phyloP scores from a whole-genome alignment of 768 basidiomycete genomes.

The Lyophyllum atratum region DNA sequence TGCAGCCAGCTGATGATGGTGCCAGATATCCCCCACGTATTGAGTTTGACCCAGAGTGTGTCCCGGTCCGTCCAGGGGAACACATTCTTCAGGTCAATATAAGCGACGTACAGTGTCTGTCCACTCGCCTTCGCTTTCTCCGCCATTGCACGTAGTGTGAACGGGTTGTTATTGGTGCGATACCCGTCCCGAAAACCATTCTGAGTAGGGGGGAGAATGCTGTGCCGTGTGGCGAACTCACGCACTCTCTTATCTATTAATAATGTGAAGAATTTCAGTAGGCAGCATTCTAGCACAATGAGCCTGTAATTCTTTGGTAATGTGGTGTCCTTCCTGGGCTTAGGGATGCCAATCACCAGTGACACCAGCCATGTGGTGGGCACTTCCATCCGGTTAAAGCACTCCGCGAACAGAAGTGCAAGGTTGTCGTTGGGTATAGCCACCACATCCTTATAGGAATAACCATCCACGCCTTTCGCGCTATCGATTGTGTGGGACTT shows the following conservation, averaged over 20 bases:
- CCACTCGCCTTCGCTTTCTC: neutral
- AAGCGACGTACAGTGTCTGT: neutral
- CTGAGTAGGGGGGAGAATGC: neutral
- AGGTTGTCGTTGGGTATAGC: neutral
- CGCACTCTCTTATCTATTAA: neutral
- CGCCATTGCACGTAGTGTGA: neutral
- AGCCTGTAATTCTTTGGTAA: neutral
- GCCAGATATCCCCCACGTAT: neutral
- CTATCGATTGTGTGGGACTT: neutral
- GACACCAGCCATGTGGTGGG: neutral
- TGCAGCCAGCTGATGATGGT: neutral
- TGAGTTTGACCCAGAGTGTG: neutral
- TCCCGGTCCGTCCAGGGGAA: conserved; percentile 1
- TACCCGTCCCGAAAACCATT: neutral
- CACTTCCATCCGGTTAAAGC: neutral
- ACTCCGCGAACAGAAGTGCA: neutral
- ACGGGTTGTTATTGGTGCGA: neutral
- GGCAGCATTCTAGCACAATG: conserved; percentile 1
- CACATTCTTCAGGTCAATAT: neutral
- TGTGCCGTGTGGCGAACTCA: neutral
- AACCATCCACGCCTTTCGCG: neutral
- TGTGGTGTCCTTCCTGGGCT: neutral
- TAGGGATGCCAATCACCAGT: conserved; percentile 1
- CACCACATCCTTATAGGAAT: neutral
- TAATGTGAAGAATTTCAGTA: neutral